These are phyloP conservation scores for Beta vulgaris DNA, from an alignment of 148 eudicot species.

Conservation along the genomic window DNA sequence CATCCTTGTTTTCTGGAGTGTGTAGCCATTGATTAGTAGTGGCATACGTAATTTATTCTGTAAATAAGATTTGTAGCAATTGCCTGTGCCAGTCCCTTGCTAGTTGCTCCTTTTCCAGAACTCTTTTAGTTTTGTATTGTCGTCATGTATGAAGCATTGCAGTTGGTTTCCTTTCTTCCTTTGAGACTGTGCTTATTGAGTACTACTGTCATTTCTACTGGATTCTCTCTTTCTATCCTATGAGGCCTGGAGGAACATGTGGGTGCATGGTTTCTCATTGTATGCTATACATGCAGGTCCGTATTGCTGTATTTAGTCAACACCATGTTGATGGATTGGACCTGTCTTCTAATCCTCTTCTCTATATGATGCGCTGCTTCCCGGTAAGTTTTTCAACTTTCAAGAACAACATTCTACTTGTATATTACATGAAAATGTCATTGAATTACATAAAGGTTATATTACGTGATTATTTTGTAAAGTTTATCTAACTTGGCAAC, in stretches of 20 bases:
- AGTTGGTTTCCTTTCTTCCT: neutral
- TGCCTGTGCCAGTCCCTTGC: neutral
- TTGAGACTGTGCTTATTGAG: neutral
- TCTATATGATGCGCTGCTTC: conserved; percentile 96
- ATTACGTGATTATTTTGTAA: neutral
- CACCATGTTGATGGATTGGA: conserved; percentile 99
- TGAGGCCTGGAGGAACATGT: neutral
- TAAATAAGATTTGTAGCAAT: neutral
- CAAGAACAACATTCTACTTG: neutral
- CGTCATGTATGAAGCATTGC: neutral
- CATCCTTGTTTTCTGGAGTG: neutral
- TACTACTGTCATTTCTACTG: neutral
- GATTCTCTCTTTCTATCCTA: neutral
- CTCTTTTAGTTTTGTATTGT: neutral
- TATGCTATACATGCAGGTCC: conserved; percentile 57
- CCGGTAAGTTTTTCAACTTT: conserved; percentile 58
- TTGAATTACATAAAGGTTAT: neutral
- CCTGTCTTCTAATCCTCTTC: conserved; percentile 92
- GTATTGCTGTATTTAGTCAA: conserved; percentile 96
- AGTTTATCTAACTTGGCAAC: too few species aligned
- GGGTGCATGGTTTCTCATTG: conserved; percentile 8
- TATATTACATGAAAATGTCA: neutral
- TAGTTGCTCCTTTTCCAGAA: neutral
- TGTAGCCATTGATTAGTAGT: neutral
- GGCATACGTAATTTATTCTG: neutral